phyloP scores from a whole-genome alignment of 768 basidiomycete species.

The Suillus hirtellus region DNA sequence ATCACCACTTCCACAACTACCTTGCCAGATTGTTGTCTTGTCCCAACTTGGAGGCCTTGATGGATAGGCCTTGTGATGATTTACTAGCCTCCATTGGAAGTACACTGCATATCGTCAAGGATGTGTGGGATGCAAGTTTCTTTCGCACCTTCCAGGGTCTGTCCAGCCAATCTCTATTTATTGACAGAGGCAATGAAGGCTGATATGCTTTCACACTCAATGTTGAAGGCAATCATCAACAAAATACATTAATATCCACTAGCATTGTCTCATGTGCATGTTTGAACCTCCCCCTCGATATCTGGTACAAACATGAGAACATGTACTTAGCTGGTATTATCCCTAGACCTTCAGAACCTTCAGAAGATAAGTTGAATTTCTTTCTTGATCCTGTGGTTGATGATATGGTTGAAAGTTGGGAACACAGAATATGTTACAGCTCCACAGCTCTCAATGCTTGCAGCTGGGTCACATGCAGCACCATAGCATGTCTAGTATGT shows the following conservation, averaged over 20 bases:
- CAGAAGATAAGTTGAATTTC: conserved; percentile 29
- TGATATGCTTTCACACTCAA: conserved; percentile 28
- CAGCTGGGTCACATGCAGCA: conserved; percentile 10
- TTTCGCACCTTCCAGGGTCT: conserved; percentile 14
- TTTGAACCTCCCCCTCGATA: no score
- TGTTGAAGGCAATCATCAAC: conserved; percentile 22
- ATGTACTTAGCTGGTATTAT: no score
- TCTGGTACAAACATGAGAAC: no score
- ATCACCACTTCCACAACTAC: neutral
- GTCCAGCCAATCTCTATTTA: conserved; percentile 17
- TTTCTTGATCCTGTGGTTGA: conserved; percentile 33
- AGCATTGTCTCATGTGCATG: no score
- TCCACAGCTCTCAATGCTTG: conserved; percentile 16
- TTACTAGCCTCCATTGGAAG: neutral
- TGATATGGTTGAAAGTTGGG: conserved; percentile 19
- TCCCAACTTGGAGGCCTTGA: conserved; percentile 11
- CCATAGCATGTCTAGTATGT: conserved; percentile 22
- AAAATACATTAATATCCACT: no score
- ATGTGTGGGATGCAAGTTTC: neutral
- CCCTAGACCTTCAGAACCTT: neutral
- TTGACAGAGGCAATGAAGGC: conserved; percentile 15
- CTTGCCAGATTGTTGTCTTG: neutral
- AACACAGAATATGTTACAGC: neutral
- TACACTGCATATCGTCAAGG: neutral
- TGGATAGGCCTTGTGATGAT: conserved; percentile 12